Evolutionary conservation across 495 filamentous ascomycete species (phyloP), one percentile per base, ranked within the genome.

Genomic region (Penicillium riverlandense): DNA sequence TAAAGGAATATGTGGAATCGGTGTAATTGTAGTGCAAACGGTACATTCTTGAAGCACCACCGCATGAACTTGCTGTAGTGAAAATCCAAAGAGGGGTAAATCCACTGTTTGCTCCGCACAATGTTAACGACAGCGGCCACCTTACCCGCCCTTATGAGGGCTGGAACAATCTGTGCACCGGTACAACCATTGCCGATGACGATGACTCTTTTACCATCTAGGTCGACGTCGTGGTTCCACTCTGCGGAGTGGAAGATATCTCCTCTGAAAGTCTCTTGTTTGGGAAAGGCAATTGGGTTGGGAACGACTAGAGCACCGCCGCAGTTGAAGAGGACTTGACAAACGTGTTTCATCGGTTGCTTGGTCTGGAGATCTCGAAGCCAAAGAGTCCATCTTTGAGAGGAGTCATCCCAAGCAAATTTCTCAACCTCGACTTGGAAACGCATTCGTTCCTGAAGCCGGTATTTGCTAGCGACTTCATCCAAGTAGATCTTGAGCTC

Each of bases 161-260:
- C 47, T 11, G 71, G 71, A 10, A 74, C 61, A 22, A 71, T 61
- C 38, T 75, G 71, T 5, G 67, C 62, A n/a, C 67, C 71, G 31
- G 64, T 67, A 65, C 57, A 69, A 45, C 55, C 67, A 47, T 64
- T 72, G 11, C 80, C 80, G 39, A 84, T 72, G 32, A 83, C 64
- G 13, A 72, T 73, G 7, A 81, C 74, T 9, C 71, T 71, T 52
- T 83, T 83, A 38, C 69, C 70, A n/a, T 67, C 43, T 47, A 75
- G 70, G 43, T 77, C 63, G 14, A 82, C 77, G 12, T 60, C 49
- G 38, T 74, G 63, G 30, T 79, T 69, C 81, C 80, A 85, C 37
- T 63, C 61, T 2, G 79, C 79, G 0, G 75, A 79, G 46, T 85
- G 80, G 43, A 83, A 71, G 6, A 82, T 49, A 4, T 48, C 45